Conservation (phyloP, 371 early-diverging fungal species). For the Coemansia sp. region DNA sequence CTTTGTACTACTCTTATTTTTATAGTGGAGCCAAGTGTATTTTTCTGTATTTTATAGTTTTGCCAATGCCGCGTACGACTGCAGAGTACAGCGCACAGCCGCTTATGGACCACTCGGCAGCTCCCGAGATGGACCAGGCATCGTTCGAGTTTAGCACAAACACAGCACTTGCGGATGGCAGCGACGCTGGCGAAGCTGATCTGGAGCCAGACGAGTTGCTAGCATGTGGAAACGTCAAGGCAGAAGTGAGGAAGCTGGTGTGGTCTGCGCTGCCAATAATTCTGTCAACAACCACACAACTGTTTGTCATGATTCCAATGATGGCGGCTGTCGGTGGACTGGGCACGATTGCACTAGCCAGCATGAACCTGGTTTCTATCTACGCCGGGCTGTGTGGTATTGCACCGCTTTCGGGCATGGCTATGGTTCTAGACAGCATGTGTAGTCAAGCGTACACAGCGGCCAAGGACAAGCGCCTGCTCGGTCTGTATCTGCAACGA, state of each 20-base stretch:
- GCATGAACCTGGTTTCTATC: slow-evolving; percentile 45
- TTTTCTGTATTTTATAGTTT: background rate
- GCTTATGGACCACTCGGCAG: slow-evolving; percentile 4
- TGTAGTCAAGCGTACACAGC: slow-evolving; percentile 86
- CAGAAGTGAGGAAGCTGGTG: slow-evolving; percentile 19
- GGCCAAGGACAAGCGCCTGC: slow-evolving; percentile 62
- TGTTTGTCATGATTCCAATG: slow-evolving; percentile 37
- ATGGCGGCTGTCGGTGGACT: slow-evolving; percentile 41
- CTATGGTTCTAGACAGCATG: slow-evolving; percentile 82
- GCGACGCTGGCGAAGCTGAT: background rate
- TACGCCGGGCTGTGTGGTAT: slow-evolving; percentile 34
- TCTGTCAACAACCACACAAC: slow-evolving; percentile 31
- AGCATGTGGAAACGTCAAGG: slow-evolving; percentile 2
- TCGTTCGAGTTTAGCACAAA: background rate
- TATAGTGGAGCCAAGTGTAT: background rate
- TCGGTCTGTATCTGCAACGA: slow-evolving; percentile 82
- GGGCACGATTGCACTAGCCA: slow-evolving; percentile 42
- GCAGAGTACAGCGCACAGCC: slow-evolving; percentile 2
- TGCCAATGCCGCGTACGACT: background rate
- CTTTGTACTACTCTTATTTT: background rate
- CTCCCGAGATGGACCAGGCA: background rate
- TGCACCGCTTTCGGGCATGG: slow-evolving; percentile 37
- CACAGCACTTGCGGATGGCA: background rate
- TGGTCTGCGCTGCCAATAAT: slow-evolving; percentile 35
- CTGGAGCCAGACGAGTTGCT: slow-evolving; percentile 11